Base-by-base conservation (phyloP, 2,329 filamentous ascomycete species). In the Fusarium coffeatum region DNA sequence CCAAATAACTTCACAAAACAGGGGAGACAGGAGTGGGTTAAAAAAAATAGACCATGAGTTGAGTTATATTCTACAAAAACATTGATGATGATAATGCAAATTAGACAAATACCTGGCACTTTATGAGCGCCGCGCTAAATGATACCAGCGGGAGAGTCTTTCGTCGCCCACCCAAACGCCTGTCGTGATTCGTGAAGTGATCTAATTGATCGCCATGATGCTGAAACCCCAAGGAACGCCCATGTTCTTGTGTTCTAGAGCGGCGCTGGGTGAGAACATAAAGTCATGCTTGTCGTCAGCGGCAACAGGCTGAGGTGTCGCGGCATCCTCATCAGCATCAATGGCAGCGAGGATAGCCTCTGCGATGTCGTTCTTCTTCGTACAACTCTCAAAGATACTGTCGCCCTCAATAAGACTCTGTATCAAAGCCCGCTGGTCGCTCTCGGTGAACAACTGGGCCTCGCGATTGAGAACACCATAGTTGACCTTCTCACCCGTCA, bases 121-220 rank as follows among this genome's bases (percentile, higher is more conserved):
- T 43, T 47, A 49, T 51, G 61, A 71, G 66, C 51, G 66, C 61
- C 66, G 20, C 56, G 49, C 68, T 56, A 63, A 72, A 69, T 40
- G 50, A 69, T 55, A 56, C 53, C 61, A 34, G 20, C 55, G 23
- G 45, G 55, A 51, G 45, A 55, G 42, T 55, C 45, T 22, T 66
- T 56, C 28, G 37, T 51, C 28, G 34, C 37, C 51, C 23, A 6
- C 28, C 54, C 47, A 41, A 71, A 75, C 73, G 70, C 73, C 72
- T 54, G 62, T 65, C 73, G 63, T 75, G 27, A 71, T 56, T 66
- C 65, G 54, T 64, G 43, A 65, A 63, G n/a, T 50, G 23, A 50
- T 72, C 58, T 72, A 76, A 67, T 76, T 76, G 53, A 76, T 68
- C 22, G 74, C 50, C 74, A 76, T 76, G 54, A 76, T 72, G 55